phyloP scores from a whole-genome alignment of 2,329 filamentous ascomycete genomes.

The Cephalotrichum gorgonifer region DNA sequence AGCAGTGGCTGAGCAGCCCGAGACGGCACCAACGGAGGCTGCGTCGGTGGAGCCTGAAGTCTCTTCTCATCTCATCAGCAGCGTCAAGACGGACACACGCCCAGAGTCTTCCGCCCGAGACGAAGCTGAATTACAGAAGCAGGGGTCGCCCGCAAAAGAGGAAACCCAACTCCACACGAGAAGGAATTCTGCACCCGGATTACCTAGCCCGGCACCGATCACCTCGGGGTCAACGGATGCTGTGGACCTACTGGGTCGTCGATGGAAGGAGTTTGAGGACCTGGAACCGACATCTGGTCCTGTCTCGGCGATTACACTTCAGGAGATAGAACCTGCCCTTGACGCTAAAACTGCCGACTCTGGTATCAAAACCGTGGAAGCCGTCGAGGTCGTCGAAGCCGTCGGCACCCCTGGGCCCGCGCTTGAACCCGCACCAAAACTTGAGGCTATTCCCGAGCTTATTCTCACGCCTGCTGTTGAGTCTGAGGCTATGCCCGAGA shows the following conservation, averaged over 20 bases:
- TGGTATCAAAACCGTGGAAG: background rate
- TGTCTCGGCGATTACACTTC: no score
- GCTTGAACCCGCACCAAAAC: background rate
- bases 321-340: background rate
- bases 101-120: background rate
- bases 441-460: background rate
- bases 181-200: background rate
- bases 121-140: background rate
- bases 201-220: background rate
- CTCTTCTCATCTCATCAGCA: no score
- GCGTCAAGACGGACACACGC: no score
- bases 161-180: background rate
- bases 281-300: background rate
- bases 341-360: background rate
- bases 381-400: background rate
- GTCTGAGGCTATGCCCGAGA: background rate
- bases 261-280: background rate
- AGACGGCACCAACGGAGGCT: no score
- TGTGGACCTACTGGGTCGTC: background rate
- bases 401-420: background rate
- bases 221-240: background rate
- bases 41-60: no score
- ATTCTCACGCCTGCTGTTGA: background rate
- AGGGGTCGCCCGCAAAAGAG: background rate
- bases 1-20: no score